Evolutionary conservation across 495 filamentous ascomycete species (phyloP).

Genomic region (Penicillium fimorum): DNA sequence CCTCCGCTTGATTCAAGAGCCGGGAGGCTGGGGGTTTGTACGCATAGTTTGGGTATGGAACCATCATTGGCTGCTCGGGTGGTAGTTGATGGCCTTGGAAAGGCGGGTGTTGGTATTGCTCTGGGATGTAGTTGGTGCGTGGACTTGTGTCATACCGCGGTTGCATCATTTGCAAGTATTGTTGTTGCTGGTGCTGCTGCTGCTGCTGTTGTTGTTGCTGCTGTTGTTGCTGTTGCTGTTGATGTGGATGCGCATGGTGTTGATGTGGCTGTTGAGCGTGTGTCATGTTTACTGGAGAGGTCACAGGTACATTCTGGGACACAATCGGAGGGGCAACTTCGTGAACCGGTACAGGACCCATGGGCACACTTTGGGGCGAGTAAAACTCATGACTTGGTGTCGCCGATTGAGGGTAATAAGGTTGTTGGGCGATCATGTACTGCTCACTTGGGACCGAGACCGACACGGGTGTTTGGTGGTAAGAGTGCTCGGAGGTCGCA

Average conservation of each 20-base stretch:
- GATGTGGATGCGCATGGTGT: conserved; percentile 28
- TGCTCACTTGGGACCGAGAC: conserved; percentile 37
- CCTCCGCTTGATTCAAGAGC: conserved; percentile 44
- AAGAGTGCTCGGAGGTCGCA: conserved; percentile 41
- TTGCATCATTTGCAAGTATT: conserved; percentile 42
- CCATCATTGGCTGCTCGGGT: conserved; percentile 39
- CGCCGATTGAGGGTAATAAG: conserved; percentile 38
- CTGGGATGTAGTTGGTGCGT: conserved; percentile 38
- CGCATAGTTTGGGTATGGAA: conserved; percentile 39
- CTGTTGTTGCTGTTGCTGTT: conserved; percentile 26
- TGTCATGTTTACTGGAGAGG: conserved; percentile 34
- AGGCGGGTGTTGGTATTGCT: conserved; percentile 35
- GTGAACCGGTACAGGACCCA: conserved; percentile 33
- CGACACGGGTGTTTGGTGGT: conserved; percentile 31
- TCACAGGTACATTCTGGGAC: conserved; percentile 32
- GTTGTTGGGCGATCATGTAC: conserved; percentile 42
- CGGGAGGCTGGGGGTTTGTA: conserved; percentile 38
- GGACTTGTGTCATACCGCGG: conserved; percentile 39
- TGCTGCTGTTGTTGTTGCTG: conserved; percentile 24
- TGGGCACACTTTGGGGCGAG: conserved; percentile 35
- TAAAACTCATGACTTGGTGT: conserved; percentile 44
- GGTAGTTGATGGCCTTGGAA: conserved; percentile 33
- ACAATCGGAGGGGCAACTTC: conserved; percentile 32
- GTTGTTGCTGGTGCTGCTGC: conserved; percentile 23
- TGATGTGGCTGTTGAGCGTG: conserved; percentile 37